Evolutionary conservation across 202 grass and related monocot genomes (phyloP).

Genomic region (Schoenoplectus tabernaemontani): DNA sequence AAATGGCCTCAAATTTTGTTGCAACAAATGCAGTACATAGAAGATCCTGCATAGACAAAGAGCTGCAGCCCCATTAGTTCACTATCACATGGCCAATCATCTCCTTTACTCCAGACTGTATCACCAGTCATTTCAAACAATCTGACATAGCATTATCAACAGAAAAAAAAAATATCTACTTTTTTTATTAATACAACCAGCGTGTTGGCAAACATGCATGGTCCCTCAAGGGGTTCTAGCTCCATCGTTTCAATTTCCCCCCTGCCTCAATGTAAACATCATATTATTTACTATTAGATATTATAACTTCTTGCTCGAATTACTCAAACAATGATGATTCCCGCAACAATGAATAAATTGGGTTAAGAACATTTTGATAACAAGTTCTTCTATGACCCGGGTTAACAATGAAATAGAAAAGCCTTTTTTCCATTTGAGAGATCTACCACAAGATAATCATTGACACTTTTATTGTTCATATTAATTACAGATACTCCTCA

Average conservation of each 20-base stretch:
- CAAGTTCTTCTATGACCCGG: no score
- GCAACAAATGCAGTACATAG: background rate
- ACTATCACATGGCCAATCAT: constrained; percentile 31
- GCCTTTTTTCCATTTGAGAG: no score
- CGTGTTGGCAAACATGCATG: constrained; percentile 11
- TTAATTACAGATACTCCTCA: no score
- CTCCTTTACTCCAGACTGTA: constrained; percentile 26
- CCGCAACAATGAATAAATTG: no score
- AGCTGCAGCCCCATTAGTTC: constrained; percentile 26
- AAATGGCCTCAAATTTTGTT: background rate
- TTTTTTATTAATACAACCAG: constrained; percentile 4
- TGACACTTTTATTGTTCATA: no score
- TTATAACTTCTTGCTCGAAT: no score
- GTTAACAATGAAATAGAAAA: no score
- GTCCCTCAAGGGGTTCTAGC: background rate
- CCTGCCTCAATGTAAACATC: background rate
- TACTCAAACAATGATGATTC: no score
- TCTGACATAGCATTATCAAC: constrained; percentile 25
- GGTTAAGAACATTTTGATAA: no score
- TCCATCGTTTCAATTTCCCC: background rate
- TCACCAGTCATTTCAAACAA: constrained; percentile 25
- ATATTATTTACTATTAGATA: background rate
- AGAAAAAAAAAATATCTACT: constrained; percentile 18
- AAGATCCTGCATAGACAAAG: constrained; percentile 15
- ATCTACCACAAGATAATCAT: no score